Base-by-base conservation (phyloP, 2,329 filamentous ascomycete species). In the Cordyceps farinosa region DNA sequence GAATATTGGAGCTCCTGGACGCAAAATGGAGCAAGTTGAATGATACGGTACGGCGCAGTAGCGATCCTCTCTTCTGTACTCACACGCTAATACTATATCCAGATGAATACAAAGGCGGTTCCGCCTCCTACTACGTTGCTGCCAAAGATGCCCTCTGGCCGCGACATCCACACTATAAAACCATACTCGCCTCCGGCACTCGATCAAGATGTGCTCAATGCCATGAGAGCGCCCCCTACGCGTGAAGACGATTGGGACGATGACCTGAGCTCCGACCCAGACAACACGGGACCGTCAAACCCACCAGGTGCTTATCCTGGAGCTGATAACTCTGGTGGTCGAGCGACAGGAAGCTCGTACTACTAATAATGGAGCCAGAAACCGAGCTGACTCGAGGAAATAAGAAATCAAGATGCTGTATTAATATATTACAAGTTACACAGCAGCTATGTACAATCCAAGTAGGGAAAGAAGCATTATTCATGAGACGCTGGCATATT, bases 1-100 rank as follows among this genome's bases (percentile, higher is more conserved):
- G 92, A 62, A 89, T 98, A 2, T 82, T 97, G 58, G 90, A 95
- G 69, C 91, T 95, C 87, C 78, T 99, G 40, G 86, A 96, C 69
- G 83, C 82, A 44, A 97, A 97, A 74, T 97, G 95, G 94, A 87
- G 86, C 66, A 95, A 92, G 77, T 87, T 92, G 76, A 99, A 99
- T 72, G 92, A 97, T 75, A 96, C 91, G 22, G 91, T 96, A 77
- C 78, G 86, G 22, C 0, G 1, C 11, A 10, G 10, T 5, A 55
- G 6, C 40, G 5, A 17, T 1, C 2, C 1, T 3, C 1, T 11
- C 29, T 7, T n/a, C 64, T 66, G 70, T 62, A 66, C 55, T 44
- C 34, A 15, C 1, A 42, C 15, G 48, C 48, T 61, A 5, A 50
- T 30, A 10, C 10, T 10, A 27, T 36, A 13, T 11, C 0, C 65